Base-by-base conservation (phyloP, 2,329 filamentous ascomycete genomes). In the Blastomyces silverae region DNA sequence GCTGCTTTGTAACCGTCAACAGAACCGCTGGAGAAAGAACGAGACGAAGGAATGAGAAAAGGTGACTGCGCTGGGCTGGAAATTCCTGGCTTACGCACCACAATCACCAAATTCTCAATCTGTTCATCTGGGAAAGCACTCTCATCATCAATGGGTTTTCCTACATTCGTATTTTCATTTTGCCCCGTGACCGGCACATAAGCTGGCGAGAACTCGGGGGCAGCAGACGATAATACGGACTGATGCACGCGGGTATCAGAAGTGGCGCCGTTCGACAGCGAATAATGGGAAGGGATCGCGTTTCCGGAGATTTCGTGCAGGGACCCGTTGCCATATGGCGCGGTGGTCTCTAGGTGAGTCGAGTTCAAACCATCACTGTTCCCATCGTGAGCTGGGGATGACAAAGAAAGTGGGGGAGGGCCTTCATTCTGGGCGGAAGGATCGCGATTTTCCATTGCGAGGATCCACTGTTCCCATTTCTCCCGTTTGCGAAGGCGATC, bases 391-490 rank as follows among this genome's bases (percentile, higher is more conserved):
- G 69, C 65, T 25, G 65, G 55, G 6, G 70, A 66, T 11, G 70
- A 56, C 77, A 76, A 52, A 77, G 79, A 20, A 73, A 74, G 58
- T 75, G 77, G 76, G 48, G 79, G 74, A n/a, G 86, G 85, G 10
- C 92, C 92, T 22, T 89, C 84, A 71, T 89, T 89, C 73, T 89
- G 90, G 50, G 90, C 90, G 25, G 85, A 83, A 53, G 86, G 82
- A 69, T 92, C 86, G 67, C 93, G 88, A 67, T 91, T 85, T 15
- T 87, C 83, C 72, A 87, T 82, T 1, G 85, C 84, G 65, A 95
- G 78, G 25, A 97, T 84, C 82, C 91, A 97, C 69, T 87, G 85
- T 69, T 89, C 83, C 91, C 92, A 97, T 34, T 85, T 87, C 25
- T 91, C 84, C 34, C 85, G 84, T 66, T 86, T 85, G 62, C 94